These are phyloP conservation scores for Xylaria sp. DNA, from an alignment of 2,329 filamentous ascomycete genomes.

Conservation along the genomic window DNA sequence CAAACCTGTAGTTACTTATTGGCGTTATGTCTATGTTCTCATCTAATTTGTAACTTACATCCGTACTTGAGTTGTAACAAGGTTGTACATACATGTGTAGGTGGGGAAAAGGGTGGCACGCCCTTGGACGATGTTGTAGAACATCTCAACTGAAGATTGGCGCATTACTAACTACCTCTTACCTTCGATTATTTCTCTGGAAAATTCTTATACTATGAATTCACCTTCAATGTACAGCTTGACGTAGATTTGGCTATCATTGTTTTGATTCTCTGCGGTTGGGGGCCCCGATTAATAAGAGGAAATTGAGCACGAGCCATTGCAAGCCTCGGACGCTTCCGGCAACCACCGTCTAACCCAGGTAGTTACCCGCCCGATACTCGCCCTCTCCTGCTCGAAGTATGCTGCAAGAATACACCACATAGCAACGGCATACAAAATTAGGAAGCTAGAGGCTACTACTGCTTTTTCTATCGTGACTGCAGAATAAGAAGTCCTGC, in stretches of 20 bases:
- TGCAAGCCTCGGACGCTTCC: slow-evolving; percentile 27
- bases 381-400: not conserved
- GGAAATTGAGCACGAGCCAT: not conserved
- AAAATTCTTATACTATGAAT: not conserved
- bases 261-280: not conserved
- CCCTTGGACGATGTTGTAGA: too few species aligned
- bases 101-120: too few species aligned
- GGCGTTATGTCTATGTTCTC: too few species aligned
- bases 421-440: not conserved
- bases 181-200: not conserved
- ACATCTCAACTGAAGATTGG: not conserved
- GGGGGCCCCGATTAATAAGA: not conserved
- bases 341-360: slow-evolving; percentile 4
- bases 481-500: not conserved
- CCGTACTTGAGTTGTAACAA: too few species aligned
- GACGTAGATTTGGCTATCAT: not conserved
- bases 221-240: not conserved
- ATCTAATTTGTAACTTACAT: too few species aligned
- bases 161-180: not conserved
- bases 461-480: not conserved
- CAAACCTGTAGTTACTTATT: too few species aligned
- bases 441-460: not conserved
- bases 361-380: not conserved
- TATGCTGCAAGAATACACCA: not conserved
- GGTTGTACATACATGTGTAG: too few species aligned